Evolutionary conservation across 2,329 filamentous ascomycete species (phyloP).

Genomic region (Phialophora macrospora): DNA sequence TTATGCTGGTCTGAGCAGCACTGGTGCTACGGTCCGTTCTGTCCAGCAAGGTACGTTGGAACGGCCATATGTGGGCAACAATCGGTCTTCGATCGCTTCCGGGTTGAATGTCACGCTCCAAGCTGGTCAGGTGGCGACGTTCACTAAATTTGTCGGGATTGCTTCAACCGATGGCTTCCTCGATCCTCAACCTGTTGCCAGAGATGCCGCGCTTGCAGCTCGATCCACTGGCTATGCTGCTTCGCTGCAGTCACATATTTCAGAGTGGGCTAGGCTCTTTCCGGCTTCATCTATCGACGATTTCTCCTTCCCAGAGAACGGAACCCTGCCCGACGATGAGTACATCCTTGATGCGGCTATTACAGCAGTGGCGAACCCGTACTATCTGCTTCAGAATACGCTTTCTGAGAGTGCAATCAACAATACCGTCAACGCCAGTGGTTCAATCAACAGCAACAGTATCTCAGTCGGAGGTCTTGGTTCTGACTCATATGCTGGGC

Average conservation of each 20-base stretch:
- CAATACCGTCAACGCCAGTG: conserved; percentile 49
- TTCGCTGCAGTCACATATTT: conserved; percentile 61
- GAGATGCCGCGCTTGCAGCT: conserved; percentile 58
- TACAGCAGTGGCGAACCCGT: conserved; percentile 54
- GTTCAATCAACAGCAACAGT: conserved; percentile 63
- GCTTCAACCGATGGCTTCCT: conserved; percentile 71
- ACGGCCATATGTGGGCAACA: conserved; percentile 57
- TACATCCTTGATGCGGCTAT: conserved; percentile 61
- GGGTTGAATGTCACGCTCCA: conserved; percentile 59
- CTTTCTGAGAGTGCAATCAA: conserved; percentile 60
- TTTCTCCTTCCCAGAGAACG: conserved; percentile 62
- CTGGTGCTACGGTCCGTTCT: conserved; percentile 51
- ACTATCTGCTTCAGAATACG: conserved; percentile 56
- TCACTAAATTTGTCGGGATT: conserved; percentile 71
- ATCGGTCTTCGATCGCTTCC: conserved; percentile 69
- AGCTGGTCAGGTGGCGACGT: conserved; percentile 58
- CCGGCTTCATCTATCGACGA: conserved; percentile 66
- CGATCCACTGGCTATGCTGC: conserved; percentile 60
- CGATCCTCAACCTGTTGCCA: conserved; percentile 61
- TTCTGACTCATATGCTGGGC: conserved; percentile 70
- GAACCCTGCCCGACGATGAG: conserved; percentile 61
- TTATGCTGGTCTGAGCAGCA: conserved; percentile 52
- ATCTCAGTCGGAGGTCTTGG: conserved; percentile 70
- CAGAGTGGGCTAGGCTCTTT: conserved; percentile 67
- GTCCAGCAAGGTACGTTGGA: conserved; percentile 46